Percentiles rank a stretch among this genome's conserved stretches.
Evolutionary conservation across 2,329 filamentous ascomycete species (phyloP).

Genomic region (Emmonsia crescens): DNA sequence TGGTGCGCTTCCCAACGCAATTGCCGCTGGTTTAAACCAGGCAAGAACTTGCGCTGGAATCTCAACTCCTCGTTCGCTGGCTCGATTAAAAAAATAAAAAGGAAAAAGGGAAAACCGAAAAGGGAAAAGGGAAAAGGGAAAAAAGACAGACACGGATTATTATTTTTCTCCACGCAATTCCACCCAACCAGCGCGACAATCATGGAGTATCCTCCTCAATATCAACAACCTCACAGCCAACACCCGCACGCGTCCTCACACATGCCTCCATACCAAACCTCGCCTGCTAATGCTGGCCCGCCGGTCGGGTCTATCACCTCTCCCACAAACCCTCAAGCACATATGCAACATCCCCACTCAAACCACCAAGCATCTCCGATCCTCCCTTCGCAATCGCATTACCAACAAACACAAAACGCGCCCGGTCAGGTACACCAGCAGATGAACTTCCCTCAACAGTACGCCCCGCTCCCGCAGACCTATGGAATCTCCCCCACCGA

Average conservation of each 20-base stretch:
- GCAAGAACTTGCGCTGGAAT: constrained; percentile 2
- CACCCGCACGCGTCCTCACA: constrained; percentile 50
- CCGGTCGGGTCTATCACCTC: constrained; percentile 52
- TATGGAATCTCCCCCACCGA: constrained; percentile 77
- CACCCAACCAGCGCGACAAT: constrained; percentile 8
- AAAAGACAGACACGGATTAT: too few relatives aligned
- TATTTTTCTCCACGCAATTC: background rate
- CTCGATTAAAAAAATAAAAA: background rate
- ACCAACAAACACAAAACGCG: constrained; percentile 53
- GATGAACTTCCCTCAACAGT: constrained; percentile 71
- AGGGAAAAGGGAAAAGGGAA: background rate
- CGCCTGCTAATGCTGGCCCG: constrained; percentile 40
- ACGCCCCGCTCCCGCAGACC: constrained; percentile 63
- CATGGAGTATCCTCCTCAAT: constrained; percentile 68
- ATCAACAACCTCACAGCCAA: constrained; percentile 52
- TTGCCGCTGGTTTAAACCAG: constrained; percentile 6
- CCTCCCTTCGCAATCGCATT: constrained; percentile 62
- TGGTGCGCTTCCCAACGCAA: constrained; percentile 1
- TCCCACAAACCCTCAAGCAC: constrained; percentile 58
- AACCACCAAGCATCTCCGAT: constrained; percentile 68
- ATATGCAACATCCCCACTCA: constrained; percentile 47
- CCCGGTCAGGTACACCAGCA: constrained; percentile 51
- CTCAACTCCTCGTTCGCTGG: constrained; percentile 4
- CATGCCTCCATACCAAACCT: constrained; percentile 52
- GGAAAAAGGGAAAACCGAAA: constrained; percentile 3